These are phyloP conservation scores for Carpinus viminea DNA, from an alignment of 306 rosid species.

Conservation along the genomic window DNA sequence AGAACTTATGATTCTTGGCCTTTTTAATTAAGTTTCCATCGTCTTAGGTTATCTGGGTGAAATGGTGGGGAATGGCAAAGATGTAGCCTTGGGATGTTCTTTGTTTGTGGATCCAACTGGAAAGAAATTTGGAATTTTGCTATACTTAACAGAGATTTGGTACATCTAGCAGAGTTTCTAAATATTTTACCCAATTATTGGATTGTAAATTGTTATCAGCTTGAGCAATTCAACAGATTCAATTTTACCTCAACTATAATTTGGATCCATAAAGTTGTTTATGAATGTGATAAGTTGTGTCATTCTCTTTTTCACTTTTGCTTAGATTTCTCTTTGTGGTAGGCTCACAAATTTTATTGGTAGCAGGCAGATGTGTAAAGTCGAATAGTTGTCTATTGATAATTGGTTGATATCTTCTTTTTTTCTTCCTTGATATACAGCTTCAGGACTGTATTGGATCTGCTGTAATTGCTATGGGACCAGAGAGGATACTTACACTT, in stretches of 20 bases:
- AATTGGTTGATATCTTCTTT: constrained; percentile 12
- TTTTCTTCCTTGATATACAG: constrained; percentile 45
- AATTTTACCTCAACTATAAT: background rate
- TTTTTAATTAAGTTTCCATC: constrained; percentile 3
- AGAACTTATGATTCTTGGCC: background rate
- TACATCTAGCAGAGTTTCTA: background rate
- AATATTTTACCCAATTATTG: background rate
- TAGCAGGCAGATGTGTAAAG: constrained; percentile 4
- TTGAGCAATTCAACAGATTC: background rate
- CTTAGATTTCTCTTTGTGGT: background rate
- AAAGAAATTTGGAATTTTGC: background rate
- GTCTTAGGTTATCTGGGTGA: background rate
- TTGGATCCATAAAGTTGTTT: background rate
- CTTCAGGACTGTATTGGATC: constrained; percentile 79
- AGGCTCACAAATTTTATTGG: background rate
- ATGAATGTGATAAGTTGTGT: background rate
- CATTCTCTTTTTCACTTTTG: background rate
- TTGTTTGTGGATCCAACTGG: constrained; percentile 4
- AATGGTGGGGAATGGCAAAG: constrained; percentile 10
- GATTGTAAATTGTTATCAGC: background rate
- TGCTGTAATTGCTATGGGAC: constrained; percentile 86
- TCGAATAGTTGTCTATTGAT: constrained; percentile 20
- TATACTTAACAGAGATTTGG: background rate
- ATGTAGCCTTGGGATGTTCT: constrained; percentile 2
- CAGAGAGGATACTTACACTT: constrained; percentile 66